Percentiles rank a stretch among this genome's conserved stretches.
Evolutionary conservation across 2,329 filamentous ascomycete genomes (phyloP).

Genomic region (Lizonia empirigonia): DNA sequence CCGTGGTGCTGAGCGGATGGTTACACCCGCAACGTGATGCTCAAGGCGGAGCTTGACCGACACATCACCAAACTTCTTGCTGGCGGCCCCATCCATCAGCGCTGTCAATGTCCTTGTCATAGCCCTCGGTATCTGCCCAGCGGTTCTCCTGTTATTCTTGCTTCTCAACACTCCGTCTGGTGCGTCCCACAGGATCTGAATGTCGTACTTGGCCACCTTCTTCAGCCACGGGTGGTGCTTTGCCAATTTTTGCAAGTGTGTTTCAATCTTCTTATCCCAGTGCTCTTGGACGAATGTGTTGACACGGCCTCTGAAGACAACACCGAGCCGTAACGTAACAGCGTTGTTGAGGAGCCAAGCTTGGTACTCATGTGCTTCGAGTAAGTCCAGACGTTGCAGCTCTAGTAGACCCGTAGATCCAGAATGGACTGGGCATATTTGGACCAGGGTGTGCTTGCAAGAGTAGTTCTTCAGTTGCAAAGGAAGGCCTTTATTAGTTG

Average conservation of each 20-base stretch:
- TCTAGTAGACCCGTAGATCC: slow-evolving; percentile 31
- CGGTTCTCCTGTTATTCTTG: slow-evolving; percentile 21
- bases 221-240: slow-evolving; percentile 34
- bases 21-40: slow-evolving; percentile 16
- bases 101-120: slow-evolving; percentile 27
- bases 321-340: slow-evolving; percentile 25
- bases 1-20: slow-evolving; percentile 7
- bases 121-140: slow-evolving; percentile 23
- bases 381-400: slow-evolving; percentile 23
- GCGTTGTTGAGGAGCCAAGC: slow-evolving; percentile 29
- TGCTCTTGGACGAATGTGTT: slow-evolving; percentile 35
- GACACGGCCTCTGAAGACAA: slow-evolving; percentile 35
- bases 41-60: slow-evolving; percentile 21
- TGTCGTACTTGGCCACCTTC: slow-evolving; percentile 30
- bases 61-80: slow-evolving; percentile 21
- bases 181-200: slow-evolving; percentile 35
- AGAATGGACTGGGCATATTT: slow-evolving; percentile 31
- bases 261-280: slow-evolving; percentile 35
- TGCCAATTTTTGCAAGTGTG: slow-evolving; percentile 30
- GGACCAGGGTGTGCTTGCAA: slow-evolving; percentile 33
- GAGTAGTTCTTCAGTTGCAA: slow-evolving; percentile 31
- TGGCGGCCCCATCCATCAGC: slow-evolving; percentile 22
- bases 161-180: slow-evolving; percentile 22
- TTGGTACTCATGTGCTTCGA: slow-evolving; percentile 37
- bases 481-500: slow-evolving; percentile 24